Conservation (phyloP, 805 yeast genomes). For the Saccharomycopsis vini region DNA sequence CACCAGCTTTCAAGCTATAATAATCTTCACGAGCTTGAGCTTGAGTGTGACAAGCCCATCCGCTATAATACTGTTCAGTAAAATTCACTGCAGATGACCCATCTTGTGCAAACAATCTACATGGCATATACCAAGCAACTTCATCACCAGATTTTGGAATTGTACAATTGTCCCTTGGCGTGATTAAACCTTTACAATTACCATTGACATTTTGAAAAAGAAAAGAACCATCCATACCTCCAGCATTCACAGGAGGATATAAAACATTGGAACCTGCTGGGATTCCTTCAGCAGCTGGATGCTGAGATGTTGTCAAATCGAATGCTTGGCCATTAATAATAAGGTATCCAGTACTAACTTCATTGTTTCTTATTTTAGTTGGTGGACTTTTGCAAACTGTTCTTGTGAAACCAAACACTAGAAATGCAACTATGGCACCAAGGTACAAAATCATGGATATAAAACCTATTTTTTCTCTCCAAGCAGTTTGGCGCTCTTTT, state of each 20-base stretch:
- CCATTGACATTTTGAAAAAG: conserved; percentile 89
- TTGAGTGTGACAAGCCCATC: conserved; percentile 90
- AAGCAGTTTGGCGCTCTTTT: conserved; percentile 81
- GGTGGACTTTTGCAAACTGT: conserved; percentile 55
- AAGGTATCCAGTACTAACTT: conserved; percentile 51
- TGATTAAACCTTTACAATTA: conserved; percentile 71
- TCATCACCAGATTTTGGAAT: conserved; percentile 62
- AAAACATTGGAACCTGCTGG: conserved; percentile 59
- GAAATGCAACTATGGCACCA: conserved; percentile 73
- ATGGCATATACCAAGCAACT: conserved; percentile 96
- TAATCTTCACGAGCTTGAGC: conserved; percentile 58
- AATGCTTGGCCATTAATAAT: conserved; percentile 79
- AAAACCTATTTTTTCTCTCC: conserved; percentile 93
- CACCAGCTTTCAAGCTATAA: conserved; percentile 48
- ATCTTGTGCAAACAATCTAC: conserved; percentile 59
- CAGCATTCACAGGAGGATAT: conserved; percentile 82
- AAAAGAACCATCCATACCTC: conserved; percentile 78
- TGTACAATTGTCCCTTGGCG: conserved; percentile 55
- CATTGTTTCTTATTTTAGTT: conserved; percentile 47
- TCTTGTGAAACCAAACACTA: conserved; percentile 84
- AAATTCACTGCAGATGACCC: conserved; percentile 64
- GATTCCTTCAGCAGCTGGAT: conserved; percentile 79
- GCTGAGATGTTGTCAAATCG: conserved; percentile 59
- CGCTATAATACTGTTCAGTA: conserved; percentile 56
- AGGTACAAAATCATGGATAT: conserved; percentile 62